Conservation (phyloP, 1,284 basidiomycete species). For the Boletus subluridellus region DNA sequence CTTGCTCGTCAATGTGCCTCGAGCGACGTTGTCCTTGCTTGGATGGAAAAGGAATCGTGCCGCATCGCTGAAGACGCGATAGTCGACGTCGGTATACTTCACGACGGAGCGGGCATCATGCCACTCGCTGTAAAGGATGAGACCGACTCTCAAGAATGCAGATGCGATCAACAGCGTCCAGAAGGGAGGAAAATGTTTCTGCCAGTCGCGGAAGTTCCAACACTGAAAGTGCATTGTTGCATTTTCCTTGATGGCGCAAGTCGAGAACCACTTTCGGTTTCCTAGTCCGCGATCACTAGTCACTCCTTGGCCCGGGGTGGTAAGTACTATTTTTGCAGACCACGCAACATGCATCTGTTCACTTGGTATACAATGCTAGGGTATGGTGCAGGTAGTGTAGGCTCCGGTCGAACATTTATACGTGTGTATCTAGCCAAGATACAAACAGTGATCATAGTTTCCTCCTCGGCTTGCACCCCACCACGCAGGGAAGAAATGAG, state of each 20-base stretch:
- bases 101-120: slow-evolving; percentile 80
- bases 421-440: background rate
- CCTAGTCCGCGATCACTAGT: too few relatives aligned
- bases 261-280: too few relatives aligned
- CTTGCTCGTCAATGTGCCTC: slow-evolving; percentile 53
- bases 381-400: too few relatives aligned
- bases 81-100: slow-evolving; percentile 97
- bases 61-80: slow-evolving; percentile 93
- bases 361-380: too few relatives aligned
- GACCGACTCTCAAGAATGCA: slow-evolving; percentile 56
- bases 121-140: slow-evolving; percentile 85
- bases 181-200: slow-evolving; percentile 42
- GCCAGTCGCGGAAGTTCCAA: background rate
- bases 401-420: too few relatives aligned
- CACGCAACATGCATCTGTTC: too few relatives aligned
- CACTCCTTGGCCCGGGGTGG: too few relatives aligned
- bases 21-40: slow-evolving; percentile 48
- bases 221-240: too few relatives aligned
- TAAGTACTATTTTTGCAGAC: too few relatives aligned
- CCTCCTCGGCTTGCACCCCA: too few relatives aligned
- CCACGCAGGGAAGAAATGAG: background rate
- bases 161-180: slow-evolving; percentile 53
- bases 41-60: slow-evolving; percentile 63
- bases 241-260: too few relatives aligned
- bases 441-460: background rate